phyloP scores from a whole-genome alignment of 331 rosid genomes.

The Rhamnella rubrinervis region DNA sequence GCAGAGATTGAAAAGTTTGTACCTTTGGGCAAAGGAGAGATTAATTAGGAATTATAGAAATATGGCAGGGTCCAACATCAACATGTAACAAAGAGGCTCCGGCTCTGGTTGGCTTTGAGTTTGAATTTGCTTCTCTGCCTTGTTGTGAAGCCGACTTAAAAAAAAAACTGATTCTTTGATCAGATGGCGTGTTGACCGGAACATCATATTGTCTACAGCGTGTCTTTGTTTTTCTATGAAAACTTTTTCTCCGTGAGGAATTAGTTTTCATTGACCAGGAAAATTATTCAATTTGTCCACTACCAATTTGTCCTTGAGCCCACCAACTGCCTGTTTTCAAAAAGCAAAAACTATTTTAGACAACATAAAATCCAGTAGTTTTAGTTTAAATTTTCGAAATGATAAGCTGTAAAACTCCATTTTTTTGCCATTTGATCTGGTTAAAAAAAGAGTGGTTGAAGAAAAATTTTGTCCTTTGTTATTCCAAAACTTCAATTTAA shows the following conservation, averaged over 20 bases:
- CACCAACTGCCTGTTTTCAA: not conserved
- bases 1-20: not conserved
- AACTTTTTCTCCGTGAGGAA: not conserved
- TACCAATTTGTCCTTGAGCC: slow-evolving; percentile 15
- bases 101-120: slow-evolving; percentile 31
- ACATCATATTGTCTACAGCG: slow-evolving; percentile 38
- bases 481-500: too few relatives aligned
- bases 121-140: slow-evolving; percentile 1
- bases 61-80: slow-evolving; percentile 12
- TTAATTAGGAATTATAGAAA: not conserved
- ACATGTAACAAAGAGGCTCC: not conserved
- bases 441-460: too few relatives aligned
- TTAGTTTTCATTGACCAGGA: slow-evolving; percentile 16
- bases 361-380: not conserved
- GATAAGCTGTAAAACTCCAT: too few relatives aligned
- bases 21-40: too few relatives aligned
- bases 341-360: not conserved
- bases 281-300: not conserved
- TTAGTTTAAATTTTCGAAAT: not conserved
- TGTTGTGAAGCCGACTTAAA: not conserved
- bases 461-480: too few relatives aligned
- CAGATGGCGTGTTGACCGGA: slow-evolving; percentile 52
- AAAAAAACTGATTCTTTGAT: not conserved
- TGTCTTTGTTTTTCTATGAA: not conserved
- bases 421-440: too few relatives aligned